A percentile compares a stretch with the other conserved stretches of the same genome.
Evolutionary conservation across 2,329 filamentous ascomycete genomes (phyloP).

Genomic region (Ceratocystis alfenasii): DNA sequence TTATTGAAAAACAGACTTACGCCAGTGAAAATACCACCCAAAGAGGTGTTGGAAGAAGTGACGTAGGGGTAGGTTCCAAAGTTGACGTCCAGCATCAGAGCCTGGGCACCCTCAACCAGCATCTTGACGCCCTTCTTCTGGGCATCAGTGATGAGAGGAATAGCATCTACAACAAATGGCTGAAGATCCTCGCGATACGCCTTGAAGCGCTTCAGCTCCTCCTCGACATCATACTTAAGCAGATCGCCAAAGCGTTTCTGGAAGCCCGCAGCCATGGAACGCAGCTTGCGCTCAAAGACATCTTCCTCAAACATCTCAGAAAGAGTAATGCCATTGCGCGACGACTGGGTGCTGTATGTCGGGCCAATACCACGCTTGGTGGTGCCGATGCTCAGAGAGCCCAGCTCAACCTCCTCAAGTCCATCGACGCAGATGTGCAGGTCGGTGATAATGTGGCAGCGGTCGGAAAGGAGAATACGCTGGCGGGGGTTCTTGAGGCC

Average conservation of each 20-base stretch:
- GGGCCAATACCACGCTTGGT: constrained; percentile 29
- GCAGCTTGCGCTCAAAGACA: constrained; percentile 54
- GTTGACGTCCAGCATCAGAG: constrained; percentile 55
- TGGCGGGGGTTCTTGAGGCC: constrained; percentile 32
- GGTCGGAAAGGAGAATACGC: constrained; percentile 50
- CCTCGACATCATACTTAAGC: constrained; percentile 53
- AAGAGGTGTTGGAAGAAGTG: constrained; percentile 27
- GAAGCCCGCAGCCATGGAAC: constrained; percentile 49
- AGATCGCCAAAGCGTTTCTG: constrained; percentile 58
- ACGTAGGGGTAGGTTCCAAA: constrained; percentile 32
- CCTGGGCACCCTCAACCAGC: constrained; percentile 52
- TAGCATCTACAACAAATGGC: constrained; percentile 53
- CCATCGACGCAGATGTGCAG: constrained; percentile 57
- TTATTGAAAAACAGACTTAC: constrained; percentile 14
- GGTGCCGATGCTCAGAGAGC: constrained; percentile 30
- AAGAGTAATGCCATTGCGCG: constrained; percentile 54
- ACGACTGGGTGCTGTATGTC: constrained; percentile 25
- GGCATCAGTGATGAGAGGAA: constrained; percentile 50
- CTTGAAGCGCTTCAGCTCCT: constrained; percentile 53
- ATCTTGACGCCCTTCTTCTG: constrained; percentile 49
- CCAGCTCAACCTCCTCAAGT: constrained; percentile 47
- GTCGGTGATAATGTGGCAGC: constrained; percentile 52
- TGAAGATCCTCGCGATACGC: constrained; percentile 45
- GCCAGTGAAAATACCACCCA: constrained; percentile 26
- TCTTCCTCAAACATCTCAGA: constrained; percentile 56